Evolutionary conservation across 345 rosid species (phyloP).

Genomic region (Sisymbrium irio): DNA sequence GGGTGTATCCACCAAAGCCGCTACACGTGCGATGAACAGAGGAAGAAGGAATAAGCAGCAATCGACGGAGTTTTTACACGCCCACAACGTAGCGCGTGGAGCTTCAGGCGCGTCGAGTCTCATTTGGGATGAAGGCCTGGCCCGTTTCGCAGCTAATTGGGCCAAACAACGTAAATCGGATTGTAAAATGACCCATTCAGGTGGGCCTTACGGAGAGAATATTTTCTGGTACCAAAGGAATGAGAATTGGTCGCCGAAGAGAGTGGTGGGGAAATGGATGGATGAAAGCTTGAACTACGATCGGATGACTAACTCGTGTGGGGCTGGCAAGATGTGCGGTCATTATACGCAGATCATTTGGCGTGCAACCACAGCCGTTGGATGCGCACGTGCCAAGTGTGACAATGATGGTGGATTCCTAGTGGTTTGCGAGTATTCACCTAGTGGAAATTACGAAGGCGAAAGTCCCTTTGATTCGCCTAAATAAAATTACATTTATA

Average conservation of each 20-base stretch:
- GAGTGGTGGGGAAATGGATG: conserved; percentile 43
- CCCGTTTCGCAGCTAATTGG: conserved; percentile 28
- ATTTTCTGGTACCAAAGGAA: conserved; percentile 40
- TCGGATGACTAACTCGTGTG: conserved; percentile 17
- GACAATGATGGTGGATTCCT: conserved; percentile 19
- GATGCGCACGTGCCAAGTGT: conserved; percentile 41
- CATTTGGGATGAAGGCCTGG: conserved; percentile 40
- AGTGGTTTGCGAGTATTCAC: conserved; percentile 43
- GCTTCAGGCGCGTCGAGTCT: conserved; percentile 29
- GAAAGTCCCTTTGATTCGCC: conserved; percentile 40
- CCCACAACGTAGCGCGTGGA: conserved; percentile 39
- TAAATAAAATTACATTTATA: background rate
- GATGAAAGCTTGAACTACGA: conserved; percentile 31
- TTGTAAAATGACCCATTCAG: conserved; percentile 49
- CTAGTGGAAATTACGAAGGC: conserved; percentile 41
- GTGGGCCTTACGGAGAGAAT: conserved; percentile 47
- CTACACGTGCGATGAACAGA: background rate
- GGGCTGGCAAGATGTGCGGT: conserved; percentile 39
- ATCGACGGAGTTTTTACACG: conserved; percentile 32
- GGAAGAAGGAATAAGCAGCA: background rate
- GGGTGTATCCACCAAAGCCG: background rate
- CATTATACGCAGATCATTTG: conserved; percentile 59
- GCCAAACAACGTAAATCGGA: conserved; percentile 24
- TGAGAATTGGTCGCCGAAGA: conserved; percentile 37
- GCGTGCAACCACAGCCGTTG: conserved; percentile 35